These are phyloP conservation scores for Epichloe scottii DNA, from an alignment of 2,329 filamentous ascomycete genomes.

Conservation along the genomic window DNA sequence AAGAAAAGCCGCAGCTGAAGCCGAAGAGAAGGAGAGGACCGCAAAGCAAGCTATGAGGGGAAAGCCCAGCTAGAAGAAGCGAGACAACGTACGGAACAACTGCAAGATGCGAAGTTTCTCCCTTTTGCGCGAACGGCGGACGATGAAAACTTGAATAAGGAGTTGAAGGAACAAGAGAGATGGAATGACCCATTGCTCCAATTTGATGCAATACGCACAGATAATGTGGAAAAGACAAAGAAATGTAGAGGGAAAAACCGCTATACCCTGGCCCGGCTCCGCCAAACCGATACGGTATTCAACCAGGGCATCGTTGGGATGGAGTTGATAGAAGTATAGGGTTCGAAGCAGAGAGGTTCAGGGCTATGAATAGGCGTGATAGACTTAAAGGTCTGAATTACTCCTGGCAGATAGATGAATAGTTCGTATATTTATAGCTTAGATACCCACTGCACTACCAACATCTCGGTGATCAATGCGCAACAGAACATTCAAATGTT, in stretches of 20 bases:
- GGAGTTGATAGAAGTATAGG: constrained; percentile 89
- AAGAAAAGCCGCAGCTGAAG: constrained; percentile 49
- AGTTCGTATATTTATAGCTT: constrained; percentile 14
- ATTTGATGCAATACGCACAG: constrained; percentile 49
- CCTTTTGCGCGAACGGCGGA: constrained; percentile 68
- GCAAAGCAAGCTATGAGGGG: constrained; percentile 61
- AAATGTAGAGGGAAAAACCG: constrained; percentile 35
- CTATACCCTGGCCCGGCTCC: constrained; percentile 68
- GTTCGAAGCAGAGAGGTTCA: constrained; percentile 89
- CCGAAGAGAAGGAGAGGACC: constrained; percentile 57
- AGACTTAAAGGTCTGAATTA: constrained; percentile 75
- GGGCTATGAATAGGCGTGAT: constrained; percentile 65
- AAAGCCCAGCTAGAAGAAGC: constrained; percentile 69
- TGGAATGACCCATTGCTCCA: constrained; percentile 93
- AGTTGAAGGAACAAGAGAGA: constrained; percentile 60
- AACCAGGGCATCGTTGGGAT: constrained; percentile 90
- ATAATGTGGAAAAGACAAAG: constrained; percentile 18
- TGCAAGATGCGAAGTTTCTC: constrained; percentile 76
- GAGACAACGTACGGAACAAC: constrained; percentile 47
- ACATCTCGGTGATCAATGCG: neutral
- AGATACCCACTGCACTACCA: neutral
- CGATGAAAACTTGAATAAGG: constrained; percentile 74
- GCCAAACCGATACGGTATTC: constrained; percentile 89
- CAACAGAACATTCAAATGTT: neutral
- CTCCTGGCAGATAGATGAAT: constrained; percentile 94